Percentiles rank a stretch among this genome's conserved stretches.
Evolutionary conservation across 2,329 filamentous ascomycete genomes (phyloP).

Genomic region (Aspergillus caelatus): DNA sequence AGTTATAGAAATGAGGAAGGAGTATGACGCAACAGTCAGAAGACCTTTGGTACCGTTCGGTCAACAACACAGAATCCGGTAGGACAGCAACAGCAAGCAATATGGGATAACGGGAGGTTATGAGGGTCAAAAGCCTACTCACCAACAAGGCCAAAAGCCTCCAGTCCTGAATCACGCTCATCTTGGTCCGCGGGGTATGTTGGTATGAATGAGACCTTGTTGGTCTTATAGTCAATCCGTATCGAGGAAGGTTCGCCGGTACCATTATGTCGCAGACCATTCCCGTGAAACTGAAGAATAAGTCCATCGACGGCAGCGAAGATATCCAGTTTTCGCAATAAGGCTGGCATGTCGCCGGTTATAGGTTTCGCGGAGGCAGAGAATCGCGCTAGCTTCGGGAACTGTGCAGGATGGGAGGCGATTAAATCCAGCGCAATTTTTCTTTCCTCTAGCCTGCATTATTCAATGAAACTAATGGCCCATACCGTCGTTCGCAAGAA

Average conservation of each 20-base stretch:
- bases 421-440: background rate
- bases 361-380: conserved; percentile 13
- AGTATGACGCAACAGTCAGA: conserved; percentile 76
- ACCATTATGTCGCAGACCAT: conserved; percentile 44
- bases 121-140: conserved; percentile 19
- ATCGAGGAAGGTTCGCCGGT: conserved; percentile 61
- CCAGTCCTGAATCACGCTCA: conserved; percentile 45
- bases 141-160: conserved; percentile 62
- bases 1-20: conserved; percentile 85
- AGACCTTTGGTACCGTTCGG: conserved; percentile 61
- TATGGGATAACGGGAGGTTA: background rate
- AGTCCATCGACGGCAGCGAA: conserved; percentile 82
- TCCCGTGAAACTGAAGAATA: conserved; percentile 72
- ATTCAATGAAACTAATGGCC: background rate
- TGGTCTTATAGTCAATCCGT: conserved; percentile 70
- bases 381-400: background rate
- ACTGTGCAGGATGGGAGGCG: background rate
- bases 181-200: conserved; percentile 29
- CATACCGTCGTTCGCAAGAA: background rate
- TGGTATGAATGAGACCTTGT: conserved; percentile 53
- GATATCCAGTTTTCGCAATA: conserved; percentile 79
- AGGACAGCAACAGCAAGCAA: background rate
- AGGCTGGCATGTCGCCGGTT: conserved; percentile 64
- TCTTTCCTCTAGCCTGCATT: background rate
- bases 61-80: background rate